Evolutionary conservation across 352 stramenopile species (phyloP), one percentile per base, ranked within the genome.

Genomic region (Lagenidium giganteum): DNA sequence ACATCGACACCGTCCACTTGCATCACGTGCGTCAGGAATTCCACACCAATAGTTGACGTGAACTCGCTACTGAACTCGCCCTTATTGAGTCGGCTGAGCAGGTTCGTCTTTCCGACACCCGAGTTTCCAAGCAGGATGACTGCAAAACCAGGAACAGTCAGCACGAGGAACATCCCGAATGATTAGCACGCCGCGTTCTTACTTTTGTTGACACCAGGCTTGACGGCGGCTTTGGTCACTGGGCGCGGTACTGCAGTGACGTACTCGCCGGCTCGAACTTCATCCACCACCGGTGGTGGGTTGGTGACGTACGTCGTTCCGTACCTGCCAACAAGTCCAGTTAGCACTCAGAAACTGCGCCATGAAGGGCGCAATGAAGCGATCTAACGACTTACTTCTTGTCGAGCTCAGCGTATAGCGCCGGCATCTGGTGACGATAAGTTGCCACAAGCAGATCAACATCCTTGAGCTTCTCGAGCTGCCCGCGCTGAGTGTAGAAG

Each of bases 21-120:
- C 24, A 87, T 77, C n/a, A 64, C 47, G 47, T 93, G 81, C 8
- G 83, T 92, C n/a, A 92, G 64, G 42, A 95, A 95, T 48, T 95
- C 83, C 27, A 93, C 81, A 25, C 81, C 81, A 24, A 95, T 81
- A 9, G 83, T 93, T 4, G 78, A 91, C 24, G 68, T 74, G 54
- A 93, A 93, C 33, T 93, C 77, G 23, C 82, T 61, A 42, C 60
- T 87, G 51, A 93, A 95, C 42, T 93, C 81, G 55, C 78, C 73
- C 43, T 85, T 88, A 60, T 89, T 75, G 11, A 91, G 56, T 3
- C 79, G 71, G 34, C 63, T 83, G 29, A 95, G 75, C 28, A 95
- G 42, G 32, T 91, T 93, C 14, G 76, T 93, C 57, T 95, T 95
- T 18, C 81, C 83, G 0, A 95, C 83, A 12, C 79, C 79, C 14